Evolutionary conservation across 805 yeast genomes (phyloP).

Genomic region (Myxozyma nipponensis): DNA sequence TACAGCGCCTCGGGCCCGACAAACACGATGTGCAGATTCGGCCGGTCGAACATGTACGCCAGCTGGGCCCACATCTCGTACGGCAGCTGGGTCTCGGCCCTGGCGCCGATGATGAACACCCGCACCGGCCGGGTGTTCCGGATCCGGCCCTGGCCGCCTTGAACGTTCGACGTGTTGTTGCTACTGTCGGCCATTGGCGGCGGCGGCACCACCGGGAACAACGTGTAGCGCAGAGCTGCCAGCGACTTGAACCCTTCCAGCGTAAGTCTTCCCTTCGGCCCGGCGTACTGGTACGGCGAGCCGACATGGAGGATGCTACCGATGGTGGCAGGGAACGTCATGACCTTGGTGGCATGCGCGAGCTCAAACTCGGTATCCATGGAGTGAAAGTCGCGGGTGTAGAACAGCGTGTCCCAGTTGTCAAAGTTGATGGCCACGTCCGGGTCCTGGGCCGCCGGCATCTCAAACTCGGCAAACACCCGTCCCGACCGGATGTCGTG

Average conservation of each 20-base stretch:
- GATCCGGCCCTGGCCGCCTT: conserved; percentile 30
- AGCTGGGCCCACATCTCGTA: conserved; percentile 95
- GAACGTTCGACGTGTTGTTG: conserved; percentile 2
- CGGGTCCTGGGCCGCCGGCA: conserved; percentile 73
- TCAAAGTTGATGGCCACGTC: conserved; percentile 72
- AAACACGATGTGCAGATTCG: conserved; percentile 80
- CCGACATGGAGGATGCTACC: conserved; percentile 77
- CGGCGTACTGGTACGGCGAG: conserved; percentile 80
- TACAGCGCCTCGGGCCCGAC: conserved; percentile 89
- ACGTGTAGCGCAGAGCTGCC: conserved; percentile 86
- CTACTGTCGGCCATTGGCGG: conserved; percentile 8
- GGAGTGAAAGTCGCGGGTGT: conserved; percentile 86
- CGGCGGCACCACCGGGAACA: conserved; percentile 60
- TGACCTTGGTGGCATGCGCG: conserved; percentile 91
- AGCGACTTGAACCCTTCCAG: conserved; percentile 90
- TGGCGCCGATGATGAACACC: conserved; percentile 82
- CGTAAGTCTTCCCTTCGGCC: conserved; percentile 64
- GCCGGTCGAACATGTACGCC: conserved; percentile 76
- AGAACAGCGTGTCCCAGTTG: conserved; percentile 90
- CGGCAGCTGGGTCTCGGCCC: conserved; percentile 91
- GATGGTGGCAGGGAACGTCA: conserved; percentile 88
- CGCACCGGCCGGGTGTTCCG: conserved; percentile 86
- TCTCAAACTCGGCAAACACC: conserved; percentile 90
- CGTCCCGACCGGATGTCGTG: conserved; percentile 94
- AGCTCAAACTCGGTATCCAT: conserved; percentile 96